Evolutionary conservation across 1,139 yeast genomes (phyloP), one percentile per base, ranked within the genome.

Genomic region (Pichia sp.): DNA sequence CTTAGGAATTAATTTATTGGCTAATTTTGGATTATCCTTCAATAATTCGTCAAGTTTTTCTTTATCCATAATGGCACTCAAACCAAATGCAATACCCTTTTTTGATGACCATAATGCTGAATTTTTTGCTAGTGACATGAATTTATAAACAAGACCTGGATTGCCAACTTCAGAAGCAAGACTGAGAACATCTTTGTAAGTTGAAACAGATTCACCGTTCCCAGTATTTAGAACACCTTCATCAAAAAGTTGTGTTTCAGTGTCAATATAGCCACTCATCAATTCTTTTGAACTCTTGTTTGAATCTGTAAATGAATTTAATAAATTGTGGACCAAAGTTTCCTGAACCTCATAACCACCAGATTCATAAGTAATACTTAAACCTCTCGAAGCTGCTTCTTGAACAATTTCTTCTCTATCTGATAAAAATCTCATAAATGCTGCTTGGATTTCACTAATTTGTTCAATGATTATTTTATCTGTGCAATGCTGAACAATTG

Each of bases 161-260:
- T 92, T 97, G 39, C 97, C 97, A 6, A 89, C 94, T 61, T 92
- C 97, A 2, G 94, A 81, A 0, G 97, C 97, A 45, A 92, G 71
- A 58, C 74, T 85, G 56, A 90, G 70, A 30, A 90, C 88, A 64
- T 85, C 94, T 58, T 85, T 86, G 60, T 90, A 90, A 0, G 97
- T 89, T 0, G 95, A 85, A 3, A 90, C 82, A 0, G 95, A 85
- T 1, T 90, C 92, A 9, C 63, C 61, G 55, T 86, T 94, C 44
- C 84, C 85, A 0, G 96, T 87, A 45, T 77, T 82, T 57, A 90
- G 67, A 8, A 79, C 73, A 39, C 95, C 96, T 0, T 87, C 82
- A 42, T 87, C 96, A 63, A 92, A 92, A 18, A 92, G 68, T 60
- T 88, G 81, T 0, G 97, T 89, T 6, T 88, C 96, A 30, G 74